Percentiles rank a stretch among this genome's conserved stretches.
These are phyloP conservation scores for Heliamphora pulchella DNA, from an alignment of 179 eudicot genomes.

Conservation along the genomic window DNA sequence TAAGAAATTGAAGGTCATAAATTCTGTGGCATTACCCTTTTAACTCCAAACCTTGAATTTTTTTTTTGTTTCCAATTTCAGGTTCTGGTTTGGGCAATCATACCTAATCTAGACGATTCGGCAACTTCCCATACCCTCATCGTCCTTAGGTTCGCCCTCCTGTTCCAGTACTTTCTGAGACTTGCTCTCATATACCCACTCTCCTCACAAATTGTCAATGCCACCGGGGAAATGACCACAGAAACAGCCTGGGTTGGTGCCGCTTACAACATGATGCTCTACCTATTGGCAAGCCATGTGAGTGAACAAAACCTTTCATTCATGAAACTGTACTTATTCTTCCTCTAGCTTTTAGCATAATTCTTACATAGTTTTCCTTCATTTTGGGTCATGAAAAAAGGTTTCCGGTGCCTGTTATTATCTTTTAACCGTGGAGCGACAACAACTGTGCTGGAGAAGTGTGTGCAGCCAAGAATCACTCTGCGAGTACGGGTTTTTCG, in stretches of 20 bases:
- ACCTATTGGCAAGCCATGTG: conserved; percentile 68
- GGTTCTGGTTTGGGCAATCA: conserved; percentile 49
- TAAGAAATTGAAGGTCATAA: not conserved
- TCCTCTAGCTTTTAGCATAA: not conserved
- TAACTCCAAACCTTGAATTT: not conserved
- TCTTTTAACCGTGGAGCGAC: conserved; percentile 55
- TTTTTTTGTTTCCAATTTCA: conserved; percentile 17
- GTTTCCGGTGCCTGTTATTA: conserved; percentile 62
- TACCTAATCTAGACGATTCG: conserved; percentile 45
- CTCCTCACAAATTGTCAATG: conserved; percentile 54
- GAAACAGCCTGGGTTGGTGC: conserved; percentile 80
- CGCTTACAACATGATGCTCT: conserved; percentile 67
- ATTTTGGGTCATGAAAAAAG: conserved; percentile 21
- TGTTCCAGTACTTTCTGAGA: conserved; percentile 52
- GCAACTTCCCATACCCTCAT: conserved; percentile 37
- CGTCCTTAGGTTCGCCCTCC: conserved; percentile 40
- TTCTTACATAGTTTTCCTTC: not conserved
- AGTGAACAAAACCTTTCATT: conserved; percentile 19
- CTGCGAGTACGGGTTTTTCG: conserved; percentile 41
- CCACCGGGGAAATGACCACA: conserved; percentile 48
- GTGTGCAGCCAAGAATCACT: conserved; percentile 34
- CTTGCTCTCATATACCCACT: conserved; percentile 49
- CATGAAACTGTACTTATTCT: not conserved
- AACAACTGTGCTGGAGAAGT: conserved; percentile 59
- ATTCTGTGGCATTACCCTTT: not conserved